Evolutionary conservation across 2,329 filamentous ascomycete species (phyloP), one percentile per base, ranked within the genome.

Genomic region (Colletotrichum melonis): DNA sequence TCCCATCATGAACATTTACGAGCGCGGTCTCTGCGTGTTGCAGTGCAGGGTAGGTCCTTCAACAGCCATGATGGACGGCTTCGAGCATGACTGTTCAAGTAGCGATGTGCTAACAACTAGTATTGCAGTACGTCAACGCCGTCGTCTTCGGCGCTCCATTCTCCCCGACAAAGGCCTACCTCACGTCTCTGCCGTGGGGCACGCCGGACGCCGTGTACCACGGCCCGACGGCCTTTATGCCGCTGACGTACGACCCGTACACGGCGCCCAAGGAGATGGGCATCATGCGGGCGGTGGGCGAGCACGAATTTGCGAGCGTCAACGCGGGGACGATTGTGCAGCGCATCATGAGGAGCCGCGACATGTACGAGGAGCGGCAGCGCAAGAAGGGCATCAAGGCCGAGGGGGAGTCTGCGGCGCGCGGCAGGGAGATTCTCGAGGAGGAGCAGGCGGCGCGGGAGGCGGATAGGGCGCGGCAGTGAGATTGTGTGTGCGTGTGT

Each of bases 1-100:
- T 81, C 97, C 97, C 30, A 98, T 99, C 85, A 99, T 99, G 97
- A 99, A 98, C 86, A 95, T 98, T 70, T 98, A 96, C 79, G 97
- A 99, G 86, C 93, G 97, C 55, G 95, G 95, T 1, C 91, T 99
- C 26, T 99, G 97, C 81, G 96, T 98, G 35, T 86, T 98, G 75
- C 97, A 99, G 80, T 99, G 97, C 87, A 93, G 93, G 82, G 94
- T 96, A 63, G 56, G 72, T 16, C 6, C 14, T 19, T 3, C 38
- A 42, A 42, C 14, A 42, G 38, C 16, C 32, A 35, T 35, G 9
- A 35, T 11, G 9, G 11, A 35, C 38, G 16, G 35, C 35, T 38
- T 38, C 2, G 4, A 38, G 35, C 12, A 38, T 38, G 35, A 38
- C 35, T 38, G 2, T 16, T 16, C 35, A 16, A 38, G 35, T 12